These are phyloP conservation scores for Umbilicaria muhlenbergii DNA, from an alignment of 495 filamentous ascomycete species.

Conservation along the genomic window DNA sequence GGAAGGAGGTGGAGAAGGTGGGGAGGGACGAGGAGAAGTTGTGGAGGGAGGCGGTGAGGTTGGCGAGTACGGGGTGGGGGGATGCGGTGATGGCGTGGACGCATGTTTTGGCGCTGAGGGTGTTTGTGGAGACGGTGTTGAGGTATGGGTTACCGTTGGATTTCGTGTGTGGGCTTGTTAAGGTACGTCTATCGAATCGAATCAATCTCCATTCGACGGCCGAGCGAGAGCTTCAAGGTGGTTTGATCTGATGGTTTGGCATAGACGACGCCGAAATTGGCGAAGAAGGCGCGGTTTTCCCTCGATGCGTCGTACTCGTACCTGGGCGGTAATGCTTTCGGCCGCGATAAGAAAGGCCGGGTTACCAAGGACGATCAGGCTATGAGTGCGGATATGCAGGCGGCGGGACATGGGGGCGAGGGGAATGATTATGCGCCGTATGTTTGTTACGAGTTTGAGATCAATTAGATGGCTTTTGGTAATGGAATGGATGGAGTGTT, in stretches of 20 bases:
- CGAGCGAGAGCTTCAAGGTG: neutral
- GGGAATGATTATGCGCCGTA: constrained; percentile 84
- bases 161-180: constrained; percentile 68
- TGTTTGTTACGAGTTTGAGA: constrained; percentile 92
- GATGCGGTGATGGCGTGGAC: constrained; percentile 92
- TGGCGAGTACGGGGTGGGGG: constrained; percentile 78
- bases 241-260: neutral
- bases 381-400: constrained; percentile 63
- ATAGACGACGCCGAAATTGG: constrained; percentile 67
- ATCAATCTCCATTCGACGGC: constrained; percentile 1
- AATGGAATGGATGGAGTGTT: too few species aligned
- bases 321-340: constrained; percentile 88
- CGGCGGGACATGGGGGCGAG: constrained; percentile 44
- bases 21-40: constrained; percentile 68
- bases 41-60: constrained; percentile 76
- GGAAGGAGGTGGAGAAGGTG: constrained; percentile 66
- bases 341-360: constrained; percentile 82
- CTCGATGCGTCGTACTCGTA: constrained; percentile 84
- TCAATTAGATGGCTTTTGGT: constrained; percentile 26
- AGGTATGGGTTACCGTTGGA: constrained; percentile 82
- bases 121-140: constrained; percentile 94
- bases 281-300: constrained; percentile 61
- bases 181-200: constrained; percentile 40
- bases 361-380: constrained; percentile 73
- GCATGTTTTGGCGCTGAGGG: constrained; percentile 75